A percentile compares a stretch with the other conserved stretches of the same genome.
These are phyloP conservation scores for Fusarium albosuccineum DNA, from an alignment of 2,329 filamentous ascomycete genomes.

Conservation along the genomic window DNA sequence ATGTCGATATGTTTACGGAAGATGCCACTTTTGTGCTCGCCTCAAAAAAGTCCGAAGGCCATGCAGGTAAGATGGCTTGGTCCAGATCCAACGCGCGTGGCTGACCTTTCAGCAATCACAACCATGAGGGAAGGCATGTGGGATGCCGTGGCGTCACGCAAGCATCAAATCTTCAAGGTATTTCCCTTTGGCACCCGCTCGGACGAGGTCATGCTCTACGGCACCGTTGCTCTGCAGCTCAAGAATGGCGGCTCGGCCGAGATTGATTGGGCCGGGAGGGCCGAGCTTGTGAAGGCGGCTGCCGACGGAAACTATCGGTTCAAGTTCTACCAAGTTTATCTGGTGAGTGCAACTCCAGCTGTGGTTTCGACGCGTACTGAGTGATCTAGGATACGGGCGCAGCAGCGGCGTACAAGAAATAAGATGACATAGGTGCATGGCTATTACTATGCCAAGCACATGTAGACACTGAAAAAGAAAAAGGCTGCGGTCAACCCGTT, in stretches of 20 bases:
- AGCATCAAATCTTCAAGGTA: slow-evolving; percentile 30
- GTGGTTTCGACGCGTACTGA: not conserved
- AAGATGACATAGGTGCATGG: not conserved
- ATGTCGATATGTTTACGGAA: slow-evolving; percentile 29
- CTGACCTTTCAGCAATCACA: slow-evolving; percentile 30
- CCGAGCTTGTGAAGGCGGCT: slow-evolving; percentile 20
- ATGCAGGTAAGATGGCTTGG: slow-evolving; percentile 2
- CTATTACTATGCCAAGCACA: too few species aligned
- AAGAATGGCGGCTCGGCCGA: slow-evolving; percentile 35
- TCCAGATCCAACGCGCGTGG: accelerated
- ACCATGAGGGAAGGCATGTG: slow-evolving; percentile 34
- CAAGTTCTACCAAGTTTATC: slow-evolving; percentile 36
- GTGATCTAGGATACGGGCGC: slow-evolving; percentile 25
- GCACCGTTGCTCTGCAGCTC: slow-evolving; percentile 29
- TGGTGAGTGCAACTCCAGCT: slow-evolving; percentile 13
- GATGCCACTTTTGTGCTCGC: slow-evolving; percentile 34
- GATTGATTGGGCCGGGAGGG: slow-evolving; percentile 35
- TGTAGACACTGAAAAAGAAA: too few species aligned
- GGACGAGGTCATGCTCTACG: slow-evolving; percentile 34
- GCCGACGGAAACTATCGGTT: slow-evolving; percentile 34
- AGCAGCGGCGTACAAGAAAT: slow-evolving; percentile 33
- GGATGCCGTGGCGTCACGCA: slow-evolving; percentile 35
- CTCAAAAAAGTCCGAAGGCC: slow-evolving; percentile 30
- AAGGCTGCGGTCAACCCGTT: too few species aligned
- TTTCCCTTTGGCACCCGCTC: slow-evolving; percentile 27